Evolutionary conservation across 1,139 yeast species (phyloP), one percentile per base, ranked within the genome.

Genomic region (Blastobotrys elegans): DNA sequence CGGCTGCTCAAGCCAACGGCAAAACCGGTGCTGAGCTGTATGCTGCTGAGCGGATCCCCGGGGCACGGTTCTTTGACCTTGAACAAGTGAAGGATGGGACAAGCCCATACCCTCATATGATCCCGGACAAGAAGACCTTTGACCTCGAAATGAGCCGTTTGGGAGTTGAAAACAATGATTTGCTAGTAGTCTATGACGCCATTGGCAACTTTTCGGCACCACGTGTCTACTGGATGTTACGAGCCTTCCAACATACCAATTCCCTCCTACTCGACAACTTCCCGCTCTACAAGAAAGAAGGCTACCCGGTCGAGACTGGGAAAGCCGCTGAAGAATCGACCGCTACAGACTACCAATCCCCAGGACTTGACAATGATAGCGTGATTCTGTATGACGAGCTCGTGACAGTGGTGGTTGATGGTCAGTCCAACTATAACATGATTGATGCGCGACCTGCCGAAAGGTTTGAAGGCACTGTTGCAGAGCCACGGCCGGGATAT

Each of bases 401-500:
- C 48, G 61, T 73, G 35, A 72, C 72, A 13, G 71, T 84, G 37
- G 84, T 84, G 1, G 58, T 74, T 31, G 65, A 69, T 22, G 78
- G 75, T 2, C 63, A 71, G 29, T 56, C 72, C 2, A 67, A 77
- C 27, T 82, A 77, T 61, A 62, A 65, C 35, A 69, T 82, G 21
- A 72, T 88, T 36, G 98, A 92, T 66, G 97, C 97, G 0, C 77
- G 98, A 55, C 76, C 95, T 0, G 64, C 63, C 13, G 84, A 76
- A 6, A 73, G 97, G 53, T 90, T 83, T 64, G 73, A 83, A 0
- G 97, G 97, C 2, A 72, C 69, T 26, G 82, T 76, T 3, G 87
- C 92, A 1, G 98, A 92, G 66, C 96, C 97, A 44, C 75, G 97
- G 57, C 79, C 87, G 0, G 97, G 94, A 0, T 69, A 90, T 44